These are phyloP conservation scores for Hypoxylon rubiginosum DNA, from an alignment of 2,329 filamentous ascomycete species.

Conservation along the genomic window DNA sequence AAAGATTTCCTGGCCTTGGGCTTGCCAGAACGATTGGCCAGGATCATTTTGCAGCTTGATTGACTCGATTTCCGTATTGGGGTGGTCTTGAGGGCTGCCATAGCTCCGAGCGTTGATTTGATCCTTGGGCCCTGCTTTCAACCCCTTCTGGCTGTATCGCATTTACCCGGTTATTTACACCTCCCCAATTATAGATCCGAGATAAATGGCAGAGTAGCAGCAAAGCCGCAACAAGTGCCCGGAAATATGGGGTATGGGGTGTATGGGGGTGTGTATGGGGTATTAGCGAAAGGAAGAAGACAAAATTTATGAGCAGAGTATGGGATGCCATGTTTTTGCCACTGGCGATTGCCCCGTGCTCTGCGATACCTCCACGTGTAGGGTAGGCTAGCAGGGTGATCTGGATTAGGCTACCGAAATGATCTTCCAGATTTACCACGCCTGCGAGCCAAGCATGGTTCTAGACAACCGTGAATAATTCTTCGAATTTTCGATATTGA, in stretches of 20 bases:
- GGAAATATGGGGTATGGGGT: slow-evolving; percentile 29
- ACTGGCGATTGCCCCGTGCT: slow-evolving; percentile 15
- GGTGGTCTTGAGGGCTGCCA: slow-evolving; percentile 37
- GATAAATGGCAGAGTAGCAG: slow-evolving; percentile 45
- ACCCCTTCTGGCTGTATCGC: slow-evolving; percentile 49
- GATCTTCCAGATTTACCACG: slow-evolving; percentile 30
- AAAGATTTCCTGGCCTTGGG: slow-evolving; percentile 40
- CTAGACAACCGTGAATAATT: slow-evolving; percentile 21
- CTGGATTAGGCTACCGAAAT: slow-evolving; percentile 29
- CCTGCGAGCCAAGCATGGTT: slow-evolving; percentile 16
- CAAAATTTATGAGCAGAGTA: slow-evolving; percentile 21
- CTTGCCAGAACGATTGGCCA: slow-evolving; percentile 41
- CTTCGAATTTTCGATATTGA: slow-evolving; percentile 13
- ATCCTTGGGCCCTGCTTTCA: slow-evolving; percentile 43
- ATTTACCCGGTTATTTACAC: slow-evolving; percentile 51
- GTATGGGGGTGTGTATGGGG: background rate
- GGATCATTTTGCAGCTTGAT: slow-evolving; percentile 43
- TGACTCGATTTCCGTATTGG: slow-evolving; percentile 47
- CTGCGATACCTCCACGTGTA: slow-evolving; percentile 21
- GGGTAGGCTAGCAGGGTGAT: slow-evolving; percentile 4
- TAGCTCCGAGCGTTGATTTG: slow-evolving; percentile 48
- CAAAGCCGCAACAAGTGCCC: slow-evolving; percentile 29
- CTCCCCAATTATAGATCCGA: slow-evolving; percentile 47
- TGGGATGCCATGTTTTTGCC: slow-evolving; percentile 29
- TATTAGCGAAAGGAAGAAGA: background rate